A percentile compares a stretch with the other conserved stretches of the same genome.
These are phyloP conservation scores for Truncatella angustata DNA, from an alignment of 2,329 filamentous ascomycete genomes.

Conservation along the genomic window DNA sequence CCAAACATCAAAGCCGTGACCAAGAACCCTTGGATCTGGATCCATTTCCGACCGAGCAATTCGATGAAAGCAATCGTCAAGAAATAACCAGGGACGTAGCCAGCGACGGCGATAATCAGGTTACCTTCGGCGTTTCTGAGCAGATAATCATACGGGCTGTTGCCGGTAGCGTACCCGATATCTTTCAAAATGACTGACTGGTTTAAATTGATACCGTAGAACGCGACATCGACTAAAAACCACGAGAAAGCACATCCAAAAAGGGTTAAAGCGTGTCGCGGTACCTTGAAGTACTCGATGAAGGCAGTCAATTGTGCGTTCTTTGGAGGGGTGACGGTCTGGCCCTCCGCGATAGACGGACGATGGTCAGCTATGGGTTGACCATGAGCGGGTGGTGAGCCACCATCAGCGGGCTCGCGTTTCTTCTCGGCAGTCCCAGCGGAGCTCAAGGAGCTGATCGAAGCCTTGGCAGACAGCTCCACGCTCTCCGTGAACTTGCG, in stretches of 20 bases:
- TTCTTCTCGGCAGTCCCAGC: background rate
- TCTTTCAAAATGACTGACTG: constrained; percentile 57
- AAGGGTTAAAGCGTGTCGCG: constrained; percentile 4
- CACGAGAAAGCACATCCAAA: constrained; percentile 6
- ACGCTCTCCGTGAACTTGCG: constrained; percentile 43
- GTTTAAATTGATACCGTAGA: constrained; percentile 58
- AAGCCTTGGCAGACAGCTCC: constrained; percentile 50
- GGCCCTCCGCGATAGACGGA: background rate
- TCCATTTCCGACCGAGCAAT: constrained; percentile 60
- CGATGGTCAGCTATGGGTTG: background rate
- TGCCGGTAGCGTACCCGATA: constrained; percentile 57
- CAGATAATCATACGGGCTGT: constrained; percentile 55
- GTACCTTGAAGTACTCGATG: constrained; percentile 7
- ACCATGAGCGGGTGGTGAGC: background rate
- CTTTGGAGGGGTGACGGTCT: background rate
- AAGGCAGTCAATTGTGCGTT: constrained; percentile 7
- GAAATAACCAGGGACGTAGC: constrained; percentile 66
- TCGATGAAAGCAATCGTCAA: constrained; percentile 61
- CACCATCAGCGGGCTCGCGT: background rate
- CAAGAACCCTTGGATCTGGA: constrained; percentile 49
- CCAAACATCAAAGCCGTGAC: constrained; percentile 44
- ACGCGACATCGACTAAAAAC: constrained; percentile 39
- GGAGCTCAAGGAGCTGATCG: constrained; percentile 48
- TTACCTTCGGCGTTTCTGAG: constrained; percentile 62
- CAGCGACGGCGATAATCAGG: constrained; percentile 61